A percentile compares a stretch with the other conserved stretches of the same genome.
Conservation (phyloP, 768 basidiomycete species). For the Lactifluus volemus region DNA sequence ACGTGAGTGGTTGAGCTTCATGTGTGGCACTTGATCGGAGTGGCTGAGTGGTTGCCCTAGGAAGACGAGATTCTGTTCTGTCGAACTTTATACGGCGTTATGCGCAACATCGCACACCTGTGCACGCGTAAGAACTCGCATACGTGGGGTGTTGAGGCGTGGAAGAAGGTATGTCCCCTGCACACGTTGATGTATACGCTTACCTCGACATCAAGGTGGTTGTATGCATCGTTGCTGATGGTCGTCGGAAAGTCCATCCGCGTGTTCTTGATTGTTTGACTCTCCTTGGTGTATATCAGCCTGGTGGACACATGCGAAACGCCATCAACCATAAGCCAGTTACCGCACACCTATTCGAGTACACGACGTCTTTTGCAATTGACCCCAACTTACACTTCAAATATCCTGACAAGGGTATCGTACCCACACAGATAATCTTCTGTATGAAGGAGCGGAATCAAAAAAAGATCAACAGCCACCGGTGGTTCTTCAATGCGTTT, state of each 20-base stretch:
- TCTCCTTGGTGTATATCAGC: conserved; percentile 89
- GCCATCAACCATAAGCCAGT: conserved; percentile 66
- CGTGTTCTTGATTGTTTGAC: conserved; percentile 85
- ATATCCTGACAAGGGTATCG: conserved; percentile 87
- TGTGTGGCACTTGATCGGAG: neutral
- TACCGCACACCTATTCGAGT: conserved; percentile 74
- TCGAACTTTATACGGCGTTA: conserved; percentile 90
- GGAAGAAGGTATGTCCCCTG: conserved; percentile 68
- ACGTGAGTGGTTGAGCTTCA: conserved; percentile 48
- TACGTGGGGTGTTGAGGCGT: conserved; percentile 93
- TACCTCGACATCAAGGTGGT: conserved; percentile 51
- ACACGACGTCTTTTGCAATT: conserved; percentile 71
- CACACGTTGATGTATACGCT: neutral
- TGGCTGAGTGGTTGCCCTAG: conserved; percentile 29
- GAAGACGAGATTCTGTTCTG: conserved; percentile 89
- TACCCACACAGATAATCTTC: conserved; percentile 91
- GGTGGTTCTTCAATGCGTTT: conserved; percentile 98
- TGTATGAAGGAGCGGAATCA: conserved; percentile 91
- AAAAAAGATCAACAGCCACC: conserved; percentile 94
- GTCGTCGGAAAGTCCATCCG: conserved; percentile 73
- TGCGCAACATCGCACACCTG: conserved; percentile 75
- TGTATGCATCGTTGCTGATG: conserved; percentile 87
- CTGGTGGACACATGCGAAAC: conserved; percentile 50
- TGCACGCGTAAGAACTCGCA: conserved; percentile 83
- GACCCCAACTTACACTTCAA: conserved; percentile 76